Conservation (phyloP, 2,329 filamentous ascomycete species). For the Chaetomiaceae sp. region DNA sequence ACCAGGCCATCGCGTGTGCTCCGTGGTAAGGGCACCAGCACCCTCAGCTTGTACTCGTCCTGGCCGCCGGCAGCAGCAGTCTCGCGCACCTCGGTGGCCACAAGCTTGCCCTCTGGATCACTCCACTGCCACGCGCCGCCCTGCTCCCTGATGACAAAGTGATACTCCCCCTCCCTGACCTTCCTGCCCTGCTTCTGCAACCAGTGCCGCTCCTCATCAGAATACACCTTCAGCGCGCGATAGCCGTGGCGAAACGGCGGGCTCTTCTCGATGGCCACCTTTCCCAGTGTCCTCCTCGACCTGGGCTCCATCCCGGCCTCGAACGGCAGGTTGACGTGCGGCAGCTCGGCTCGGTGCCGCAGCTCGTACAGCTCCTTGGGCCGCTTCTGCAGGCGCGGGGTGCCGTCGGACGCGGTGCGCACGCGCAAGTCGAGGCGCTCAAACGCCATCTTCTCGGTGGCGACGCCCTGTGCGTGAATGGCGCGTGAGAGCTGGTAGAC, state of each 20-base stretch:
- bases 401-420: background rate
- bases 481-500: constrained; percentile 19
- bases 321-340: background rate
- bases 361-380: constrained; percentile 4
- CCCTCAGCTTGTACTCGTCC: constrained; percentile 3
- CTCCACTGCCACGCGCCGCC: constrained; percentile 2
- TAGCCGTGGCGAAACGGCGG: constrained; percentile 11
- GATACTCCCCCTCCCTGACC: constrained; percentile 3
- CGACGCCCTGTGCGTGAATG: constrained; percentile 15
- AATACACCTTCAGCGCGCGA: constrained; percentile 1
- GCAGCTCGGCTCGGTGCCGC: background rate
- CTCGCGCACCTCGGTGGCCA: constrained; percentile 9
- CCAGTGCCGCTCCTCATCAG: background rate
- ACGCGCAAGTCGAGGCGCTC: constrained; percentile 18
- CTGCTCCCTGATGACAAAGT: constrained; percentile 11
- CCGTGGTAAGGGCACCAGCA: constrained; percentile 16
- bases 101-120: constrained; percentile 3
- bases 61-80: background rate
- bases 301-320: constrained; percentile 1
- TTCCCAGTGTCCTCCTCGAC: constrained; percentile 10
- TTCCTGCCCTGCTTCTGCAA: background rate
- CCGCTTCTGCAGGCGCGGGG: background rate
- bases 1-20: constrained; percentile 15
- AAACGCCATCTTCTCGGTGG: constrained; percentile 16
- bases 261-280: constrained; percentile 8